Evolutionary conservation across 139 green algal genomes (phyloP).

Genomic region (Zygnema circumcarinatum): DNA sequence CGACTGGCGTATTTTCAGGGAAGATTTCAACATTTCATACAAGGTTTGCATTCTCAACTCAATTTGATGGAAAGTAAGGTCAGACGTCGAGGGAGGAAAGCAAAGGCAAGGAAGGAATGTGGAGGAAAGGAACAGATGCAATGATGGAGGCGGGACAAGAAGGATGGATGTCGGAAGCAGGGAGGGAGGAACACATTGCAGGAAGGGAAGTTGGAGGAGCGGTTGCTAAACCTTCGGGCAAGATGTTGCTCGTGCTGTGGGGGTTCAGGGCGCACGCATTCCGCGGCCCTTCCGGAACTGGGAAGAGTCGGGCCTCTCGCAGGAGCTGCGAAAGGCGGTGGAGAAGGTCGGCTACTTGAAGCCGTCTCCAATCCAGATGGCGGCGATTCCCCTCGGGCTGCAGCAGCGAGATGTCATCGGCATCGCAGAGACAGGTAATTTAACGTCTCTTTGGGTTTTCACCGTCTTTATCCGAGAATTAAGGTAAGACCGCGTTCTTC

Average conservation of each 20-base stretch:
- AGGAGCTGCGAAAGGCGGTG: constrained; percentile 59
- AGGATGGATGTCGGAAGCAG: too few relatives aligned
- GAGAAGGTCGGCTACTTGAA: constrained; percentile 85
- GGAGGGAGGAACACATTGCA: too few relatives aligned
- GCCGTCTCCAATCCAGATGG: constrained; percentile 97
- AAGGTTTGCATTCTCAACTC: constrained; percentile 61
- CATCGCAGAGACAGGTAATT: constrained; percentile 83
- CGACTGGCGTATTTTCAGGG: constrained; percentile 99
- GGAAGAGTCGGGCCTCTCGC: constrained; percentile 61
- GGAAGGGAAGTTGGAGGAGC: too few relatives aligned
- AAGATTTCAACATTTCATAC: constrained; percentile 98
- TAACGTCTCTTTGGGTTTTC: neutral
- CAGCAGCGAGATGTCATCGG: constrained; percentile 93
- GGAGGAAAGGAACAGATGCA: too few relatives aligned
- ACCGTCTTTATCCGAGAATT: too few relatives aligned
- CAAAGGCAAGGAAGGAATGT: constrained; percentile 62
- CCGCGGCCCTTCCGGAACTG: constrained; percentile 66
- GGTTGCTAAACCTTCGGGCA: too few relatives aligned
- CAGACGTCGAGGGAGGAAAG: neutral
- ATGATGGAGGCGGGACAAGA: too few relatives aligned
- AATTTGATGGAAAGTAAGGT: neutral
- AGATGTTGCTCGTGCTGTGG: neutral
- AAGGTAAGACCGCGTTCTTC: too few relatives aligned
- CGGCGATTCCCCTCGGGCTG: constrained; percentile 92
- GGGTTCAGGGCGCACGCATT: constrained; percentile 59